phyloP scores from a whole-genome alignment of 352 stramenopile species.

The Globisporangium heterothallicum region DNA sequence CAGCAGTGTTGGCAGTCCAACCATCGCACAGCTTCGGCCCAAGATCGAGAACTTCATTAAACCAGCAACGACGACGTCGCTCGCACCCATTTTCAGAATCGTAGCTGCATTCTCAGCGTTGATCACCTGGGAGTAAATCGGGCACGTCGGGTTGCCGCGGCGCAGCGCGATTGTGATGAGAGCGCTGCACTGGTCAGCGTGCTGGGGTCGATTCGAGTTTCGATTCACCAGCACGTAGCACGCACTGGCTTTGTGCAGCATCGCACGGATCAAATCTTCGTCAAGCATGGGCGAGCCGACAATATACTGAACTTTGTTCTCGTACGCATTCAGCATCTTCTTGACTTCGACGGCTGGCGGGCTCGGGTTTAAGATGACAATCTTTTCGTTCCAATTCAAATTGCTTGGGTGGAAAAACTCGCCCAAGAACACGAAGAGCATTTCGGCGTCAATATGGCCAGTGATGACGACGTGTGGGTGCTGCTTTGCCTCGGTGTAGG shows the following conservation, averaged over 20 bases:
- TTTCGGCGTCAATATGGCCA: constrained; percentile 61
- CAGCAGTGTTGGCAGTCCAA: constrained; percentile 59
- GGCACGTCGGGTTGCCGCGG: constrained; percentile 57
- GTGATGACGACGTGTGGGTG: constrained; percentile 74
- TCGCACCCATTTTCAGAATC: constrained; percentile 71
- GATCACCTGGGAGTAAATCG: constrained; percentile 78
- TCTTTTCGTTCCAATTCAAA: constrained; percentile 76
- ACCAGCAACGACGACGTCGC: constrained; percentile 60
- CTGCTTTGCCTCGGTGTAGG: constrained; percentile 63
- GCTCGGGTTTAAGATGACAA: constrained; percentile 68
- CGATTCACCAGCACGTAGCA: constrained; percentile 75
- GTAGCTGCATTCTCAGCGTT: constrained; percentile 55
- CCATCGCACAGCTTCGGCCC: constrained; percentile 58
- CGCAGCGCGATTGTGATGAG: constrained; percentile 74
- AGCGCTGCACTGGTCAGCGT: constrained; percentile 62
- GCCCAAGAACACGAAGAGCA: constrained; percentile 60
- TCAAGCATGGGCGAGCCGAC: constrained; percentile 77
- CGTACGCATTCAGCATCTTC: constrained; percentile 67
- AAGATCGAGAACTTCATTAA: constrained; percentile 74
- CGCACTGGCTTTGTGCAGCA: constrained; percentile 42
- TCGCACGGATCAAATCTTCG: constrained; percentile 60
- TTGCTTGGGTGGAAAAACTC: constrained; percentile 87
- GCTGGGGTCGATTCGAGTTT: constrained; percentile 38
- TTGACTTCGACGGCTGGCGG: constrained; percentile 62
- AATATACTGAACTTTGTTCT: constrained; percentile 81